Conservation (phyloP, 2,329 filamentous ascomycete species). For the Pleomassaria siparia region DNA sequence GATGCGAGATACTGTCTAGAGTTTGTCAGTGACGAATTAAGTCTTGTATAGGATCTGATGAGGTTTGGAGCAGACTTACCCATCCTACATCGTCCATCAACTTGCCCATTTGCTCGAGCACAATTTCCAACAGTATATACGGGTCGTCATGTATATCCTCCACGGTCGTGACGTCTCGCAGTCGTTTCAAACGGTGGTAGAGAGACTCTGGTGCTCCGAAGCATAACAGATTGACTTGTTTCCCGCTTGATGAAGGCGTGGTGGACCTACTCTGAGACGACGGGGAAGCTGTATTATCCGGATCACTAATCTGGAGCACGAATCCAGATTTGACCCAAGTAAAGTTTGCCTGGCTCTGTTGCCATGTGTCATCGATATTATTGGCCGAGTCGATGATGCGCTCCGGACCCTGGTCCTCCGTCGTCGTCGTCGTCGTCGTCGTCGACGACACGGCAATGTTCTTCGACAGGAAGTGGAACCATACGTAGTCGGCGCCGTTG, state of each 20-base stretch:
- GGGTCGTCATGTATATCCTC: constrained; percentile 32
- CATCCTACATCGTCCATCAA: constrained; percentile 33
- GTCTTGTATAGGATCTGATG: too few species aligned
- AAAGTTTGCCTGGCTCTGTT: constrained; percentile 24
- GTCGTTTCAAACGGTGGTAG: constrained; percentile 16
- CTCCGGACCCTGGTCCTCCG: not conserved
- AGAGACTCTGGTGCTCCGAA: constrained; percentile 28
- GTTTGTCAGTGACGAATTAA: too few species aligned
- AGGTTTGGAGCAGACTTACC: constrained; percentile 7
- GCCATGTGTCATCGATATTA: too few species aligned
- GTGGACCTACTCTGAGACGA: constrained; percentile 11
- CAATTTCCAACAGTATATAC: constrained; percentile 32
- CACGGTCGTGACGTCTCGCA: constrained; percentile 13
- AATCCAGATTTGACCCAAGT: constrained; percentile 30
- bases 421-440: too few species aligned
- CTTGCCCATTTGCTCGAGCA: constrained; percentile 35
- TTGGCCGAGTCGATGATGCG: constrained; percentile 10
- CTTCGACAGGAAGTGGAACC: constrained; percentile 37
- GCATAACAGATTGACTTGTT: constrained; percentile 28
- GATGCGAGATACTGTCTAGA: constrained; percentile 19
- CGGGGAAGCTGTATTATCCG: not conserved
- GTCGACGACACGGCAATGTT: constrained; percentile 15
- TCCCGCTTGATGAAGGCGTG: not conserved
- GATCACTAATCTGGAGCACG: constrained; percentile 21
- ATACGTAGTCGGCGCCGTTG: constrained; percentile 19